Percentiles rank a stretch among this genome's conserved stretches.
Evolutionary conservation across 225 moss, liverwort and hornwort species (phyloP).

Genomic region (Sphagnum contortum): DNA sequence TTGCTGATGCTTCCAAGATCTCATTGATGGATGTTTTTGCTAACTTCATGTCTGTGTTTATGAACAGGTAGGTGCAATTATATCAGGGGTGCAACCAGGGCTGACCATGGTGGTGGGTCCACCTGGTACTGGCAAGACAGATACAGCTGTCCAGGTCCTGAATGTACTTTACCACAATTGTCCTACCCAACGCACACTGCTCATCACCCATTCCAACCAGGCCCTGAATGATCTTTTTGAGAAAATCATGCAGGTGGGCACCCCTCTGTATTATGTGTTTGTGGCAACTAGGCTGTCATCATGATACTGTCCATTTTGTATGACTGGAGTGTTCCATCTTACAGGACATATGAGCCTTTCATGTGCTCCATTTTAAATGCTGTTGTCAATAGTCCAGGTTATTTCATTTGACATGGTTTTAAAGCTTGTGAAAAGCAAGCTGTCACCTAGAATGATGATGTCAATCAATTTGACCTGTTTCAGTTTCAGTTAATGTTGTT

Average conservation of each 20-base stretch:
- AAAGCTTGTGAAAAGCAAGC: too few species aligned
- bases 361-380: too few species aligned
- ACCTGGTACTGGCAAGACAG: slow-evolving; percentile 98
- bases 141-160: slow-evolving; percentile 97
- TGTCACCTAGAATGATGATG: too few species aligned
- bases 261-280: background rate
- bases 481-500: too few species aligned
- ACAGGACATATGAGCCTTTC: too few species aligned
- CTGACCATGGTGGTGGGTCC: slow-evolving; percentile 97
- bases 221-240: slow-evolving; percentile 98
- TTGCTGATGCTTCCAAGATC: too few species aligned
- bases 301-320: background rate
- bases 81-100: slow-evolving; percentile 94
- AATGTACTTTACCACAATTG: slow-evolving; percentile 95
- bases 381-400: too few species aligned
- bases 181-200: slow-evolving; percentile 82
- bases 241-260: slow-evolving; percentile 81
- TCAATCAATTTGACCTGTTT: too few species aligned
- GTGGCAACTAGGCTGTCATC: background rate
- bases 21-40: too few species aligned
- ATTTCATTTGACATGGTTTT: too few species aligned
- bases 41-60: too few species aligned
- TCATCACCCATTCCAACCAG: slow-evolving; percentile 98
- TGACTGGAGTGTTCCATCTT: too few species aligned
- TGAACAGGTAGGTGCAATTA: slow-evolving; percentile 69